Percentiles rank a stretch among this genome's conserved stretches.
These are phyloP conservation scores for Candida sphagnicola DNA, from an alignment of 805 yeast species.

Conservation along the genomic window DNA sequence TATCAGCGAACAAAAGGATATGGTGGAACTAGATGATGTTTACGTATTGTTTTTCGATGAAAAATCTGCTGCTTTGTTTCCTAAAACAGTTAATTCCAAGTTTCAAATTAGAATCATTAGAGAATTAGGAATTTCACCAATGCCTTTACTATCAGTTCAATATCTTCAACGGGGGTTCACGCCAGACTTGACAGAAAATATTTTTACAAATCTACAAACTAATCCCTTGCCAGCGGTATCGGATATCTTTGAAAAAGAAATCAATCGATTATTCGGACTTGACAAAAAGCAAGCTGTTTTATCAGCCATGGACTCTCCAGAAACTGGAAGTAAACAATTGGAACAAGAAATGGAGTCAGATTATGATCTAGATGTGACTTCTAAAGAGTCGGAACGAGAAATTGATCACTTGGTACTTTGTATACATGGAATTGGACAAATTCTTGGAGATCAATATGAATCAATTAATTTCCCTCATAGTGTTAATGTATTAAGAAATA, in stretches of 20 bases:
- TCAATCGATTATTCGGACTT: conserved; percentile 19
- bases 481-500: conserved; percentile 58
- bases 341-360: conserved; percentile 48
- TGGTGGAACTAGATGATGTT: conserved; percentile 28
- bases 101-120: conserved; percentile 35
- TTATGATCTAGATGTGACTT: conserved; percentile 33
- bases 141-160: conserved; percentile 42
- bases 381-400: conserved; percentile 23
- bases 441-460: conserved; percentile 71
- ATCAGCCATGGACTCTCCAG: too few relatives aligned
- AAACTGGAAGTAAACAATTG: conserved; percentile 24
- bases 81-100: conserved; percentile 37
- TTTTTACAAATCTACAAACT: conserved; percentile 28
- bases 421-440: conserved; percentile 94
- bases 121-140: conserved; percentile 30
- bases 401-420: conserved; percentile 74
- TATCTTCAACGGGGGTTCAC: conserved; percentile 50
- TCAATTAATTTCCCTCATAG: conserved; percentile 86
- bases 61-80: conserved; percentile 44
- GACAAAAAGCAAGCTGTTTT: too few relatives aligned
- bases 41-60: conserved; percentile 39
- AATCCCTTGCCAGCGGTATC: conserved; percentile 30
- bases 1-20: conserved; percentile 23
- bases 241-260: conserved; percentile 29
- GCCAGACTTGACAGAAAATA: conserved; percentile 24